phyloP scores from a whole-genome alignment of 495 filamentous ascomycete species.

The Penicillium angulare region DNA sequence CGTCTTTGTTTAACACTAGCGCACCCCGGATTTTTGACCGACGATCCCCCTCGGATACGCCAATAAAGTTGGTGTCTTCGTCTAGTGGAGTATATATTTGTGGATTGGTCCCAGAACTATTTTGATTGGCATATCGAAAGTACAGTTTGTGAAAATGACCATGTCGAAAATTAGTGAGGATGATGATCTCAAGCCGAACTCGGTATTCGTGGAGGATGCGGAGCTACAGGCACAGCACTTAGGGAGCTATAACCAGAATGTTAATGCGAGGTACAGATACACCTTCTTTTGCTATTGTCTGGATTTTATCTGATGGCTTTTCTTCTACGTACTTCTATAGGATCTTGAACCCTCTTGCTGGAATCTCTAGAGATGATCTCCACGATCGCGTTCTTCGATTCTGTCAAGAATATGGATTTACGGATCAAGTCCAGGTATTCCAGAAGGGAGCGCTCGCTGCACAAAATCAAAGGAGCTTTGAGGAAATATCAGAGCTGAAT shows the following conservation, averaged over 20 bases:
- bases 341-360: slow-evolving; percentile 59
- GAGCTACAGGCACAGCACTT: slow-evolving; percentile 6
- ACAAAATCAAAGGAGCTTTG: slow-evolving; percentile 53
- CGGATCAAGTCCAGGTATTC: slow-evolving; percentile 44
- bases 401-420: slow-evolving; percentile 41
- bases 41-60: neutral
- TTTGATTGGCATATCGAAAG: neutral
- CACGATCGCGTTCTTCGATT: slow-evolving; percentile 54
- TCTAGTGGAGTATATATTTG: slow-evolving; percentile 9
- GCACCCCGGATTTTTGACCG: slow-evolving; percentile 15
- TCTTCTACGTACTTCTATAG: slow-evolving; percentile 22
- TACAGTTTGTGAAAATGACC: neutral
- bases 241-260: slow-evolving; percentile 13
- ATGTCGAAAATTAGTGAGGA: slow-evolving; percentile 15
- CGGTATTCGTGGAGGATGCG: slow-evolving; percentile 15
- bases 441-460: slow-evolving; percentile 60
- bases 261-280: slow-evolving; percentile 11
- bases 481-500: slow-evolving; percentile 53
- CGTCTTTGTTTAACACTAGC: slow-evolving; percentile 7
- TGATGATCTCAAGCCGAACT: slow-evolving; percentile 9
- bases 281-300: neutral
- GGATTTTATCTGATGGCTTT: neutral
- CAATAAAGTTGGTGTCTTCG: slow-evolving; percentile 1
- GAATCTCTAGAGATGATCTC: slow-evolving; percentile 47
- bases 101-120: neutral